These are phyloP conservation scores for Talaromyces sp. DNA, from an alignment of 2,329 filamentous ascomycete genomes.

Conservation along the genomic window DNA sequence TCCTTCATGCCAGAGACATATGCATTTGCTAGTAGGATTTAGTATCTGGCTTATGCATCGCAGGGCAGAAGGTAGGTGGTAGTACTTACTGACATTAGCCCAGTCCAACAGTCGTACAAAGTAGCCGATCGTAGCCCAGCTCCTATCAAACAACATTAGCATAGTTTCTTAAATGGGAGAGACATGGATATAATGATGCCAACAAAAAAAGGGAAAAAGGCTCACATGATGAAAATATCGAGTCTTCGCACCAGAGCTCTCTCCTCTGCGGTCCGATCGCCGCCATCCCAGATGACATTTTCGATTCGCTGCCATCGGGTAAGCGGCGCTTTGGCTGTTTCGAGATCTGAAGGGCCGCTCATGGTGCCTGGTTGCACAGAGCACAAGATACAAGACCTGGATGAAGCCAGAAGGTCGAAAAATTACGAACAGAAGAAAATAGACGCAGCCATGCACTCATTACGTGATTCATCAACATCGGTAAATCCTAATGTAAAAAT, in stretches of 20 bases:
- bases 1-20: slow-evolving; percentile 12
- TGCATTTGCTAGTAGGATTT: slow-evolving; percentile 5
- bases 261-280: slow-evolving; percentile 11
- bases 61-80: not conserved
- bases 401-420: not conserved
- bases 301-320: slow-evolving; percentile 12
- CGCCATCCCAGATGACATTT: slow-evolving; percentile 12
- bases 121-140: slow-evolving; percentile 12
- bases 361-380: not conserved
- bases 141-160: slow-evolving; percentile 3
- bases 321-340: slow-evolving; percentile 3
- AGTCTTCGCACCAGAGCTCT: slow-evolving; percentile 9
- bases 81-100: slow-evolving; percentile 12
- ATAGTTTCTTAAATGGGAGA: too few relatives aligned
- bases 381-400: not conserved
- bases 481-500: not conserved
- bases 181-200: too few relatives aligned
- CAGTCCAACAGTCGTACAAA: slow-evolving; percentile 11
- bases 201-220: not conserved
- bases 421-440: not conserved
- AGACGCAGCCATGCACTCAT: not conserved
- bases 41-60: not conserved
- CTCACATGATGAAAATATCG: slow-evolving; percentile 13
- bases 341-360: not conserved
- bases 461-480: not conserved